Evolutionary conservation across 495 filamentous ascomycete species (phyloP).

Genomic region (Penicillium pancosmium): DNA sequence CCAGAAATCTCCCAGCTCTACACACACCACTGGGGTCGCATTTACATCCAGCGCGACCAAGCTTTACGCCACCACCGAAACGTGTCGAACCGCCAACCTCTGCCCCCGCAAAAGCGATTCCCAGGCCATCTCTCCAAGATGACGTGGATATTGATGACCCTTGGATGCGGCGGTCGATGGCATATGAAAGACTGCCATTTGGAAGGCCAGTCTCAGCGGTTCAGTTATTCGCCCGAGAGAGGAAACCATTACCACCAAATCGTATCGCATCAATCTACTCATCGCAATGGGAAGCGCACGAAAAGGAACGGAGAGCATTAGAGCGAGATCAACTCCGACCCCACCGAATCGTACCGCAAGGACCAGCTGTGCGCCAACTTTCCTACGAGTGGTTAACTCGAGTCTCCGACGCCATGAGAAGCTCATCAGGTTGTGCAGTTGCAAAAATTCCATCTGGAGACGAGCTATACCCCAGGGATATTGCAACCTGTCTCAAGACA

Average conservation of each 20-base stretch:
- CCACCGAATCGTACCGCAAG: slow-evolving; percentile 26
- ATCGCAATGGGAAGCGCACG: slow-evolving; percentile 30
- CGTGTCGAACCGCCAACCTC: slow-evolving; percentile 6
- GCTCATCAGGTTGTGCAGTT: slow-evolving; percentile 28
- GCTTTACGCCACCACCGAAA: slow-evolving; percentile 10
- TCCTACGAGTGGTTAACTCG: slow-evolving; percentile 46
- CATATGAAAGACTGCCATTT: slow-evolving; percentile 22
- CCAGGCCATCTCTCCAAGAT: slow-evolving; percentile 12
- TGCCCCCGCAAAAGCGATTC: slow-evolving; percentile 5
- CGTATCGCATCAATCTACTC: slow-evolving; percentile 39
- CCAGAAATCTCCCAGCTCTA: slow-evolving; percentile 10
- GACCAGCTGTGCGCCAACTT: slow-evolving; percentile 47
- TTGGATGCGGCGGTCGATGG: slow-evolving; percentile 20
- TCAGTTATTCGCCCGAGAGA: slow-evolving; percentile 29
- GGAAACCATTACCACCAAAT: slow-evolving; percentile 31
- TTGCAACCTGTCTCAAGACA: slow-evolving; percentile 56
- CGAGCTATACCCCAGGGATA: slow-evolving; percentile 61
- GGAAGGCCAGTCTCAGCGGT: slow-evolving; percentile 44
- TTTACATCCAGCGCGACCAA: slow-evolving; percentile 22
- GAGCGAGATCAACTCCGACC: slow-evolving; percentile 23
- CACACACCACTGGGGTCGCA: slow-evolving; percentile 25
- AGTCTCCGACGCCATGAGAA: slow-evolving; percentile 36
- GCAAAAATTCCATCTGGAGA: slow-evolving; percentile 57
- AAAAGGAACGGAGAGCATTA: slow-evolving; percentile 15
- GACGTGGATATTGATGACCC: slow-evolving; percentile 28